Evolutionary conservation across 768 basidiomycete genomes (phyloP).

Genomic region (Suillus hirtellus): DNA sequence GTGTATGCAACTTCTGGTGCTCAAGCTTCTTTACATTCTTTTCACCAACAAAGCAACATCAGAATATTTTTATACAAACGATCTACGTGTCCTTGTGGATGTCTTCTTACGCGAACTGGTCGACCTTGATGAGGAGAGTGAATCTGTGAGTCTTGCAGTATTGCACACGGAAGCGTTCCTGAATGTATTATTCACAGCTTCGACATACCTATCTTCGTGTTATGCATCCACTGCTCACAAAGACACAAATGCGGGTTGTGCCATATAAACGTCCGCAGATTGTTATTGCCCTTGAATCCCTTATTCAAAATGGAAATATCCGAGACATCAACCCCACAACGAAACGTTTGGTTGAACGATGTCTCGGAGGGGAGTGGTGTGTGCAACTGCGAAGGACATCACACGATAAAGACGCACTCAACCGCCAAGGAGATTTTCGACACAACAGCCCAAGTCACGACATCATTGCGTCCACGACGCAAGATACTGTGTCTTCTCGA

Average conservation of each 20-base stretch:
- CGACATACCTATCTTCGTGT: slow-evolving; percentile 98
- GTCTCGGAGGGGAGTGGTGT: slow-evolving; percentile 87
- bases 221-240: slow-evolving; percentile 90
- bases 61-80: slow-evolving; percentile 98
- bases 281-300: slow-evolving; percentile 75
- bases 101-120: slow-evolving; percentile 95
- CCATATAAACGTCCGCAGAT: slow-evolving; percentile 95
- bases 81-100: slow-evolving; percentile 92
- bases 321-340: slow-evolving; percentile 87
- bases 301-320: slow-evolving; percentile 72
- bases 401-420: slow-evolving; percentile 27
- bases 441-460: slow-evolving; percentile 48
- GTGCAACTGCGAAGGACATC: slow-evolving; percentile 56
- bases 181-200: slow-evolving; percentile 42
- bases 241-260: slow-evolving; percentile 81
- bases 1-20: slow-evolving; percentile 90
- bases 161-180: not conserved
- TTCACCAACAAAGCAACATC: slow-evolving; percentile 92
- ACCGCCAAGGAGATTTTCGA: slow-evolving; percentile 31
- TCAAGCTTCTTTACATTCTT: slow-evolving; percentile 92
- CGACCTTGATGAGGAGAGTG: slow-evolving; percentile 90
- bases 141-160: slow-evolving; percentile 63
- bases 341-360: slow-evolving; percentile 87
- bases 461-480: slow-evolving; percentile 38
- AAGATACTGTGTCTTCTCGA: slow-evolving; percentile 28